Base-by-base conservation (phyloP, 148 eudicot genomes). In the Bassia scoparia region DNA sequence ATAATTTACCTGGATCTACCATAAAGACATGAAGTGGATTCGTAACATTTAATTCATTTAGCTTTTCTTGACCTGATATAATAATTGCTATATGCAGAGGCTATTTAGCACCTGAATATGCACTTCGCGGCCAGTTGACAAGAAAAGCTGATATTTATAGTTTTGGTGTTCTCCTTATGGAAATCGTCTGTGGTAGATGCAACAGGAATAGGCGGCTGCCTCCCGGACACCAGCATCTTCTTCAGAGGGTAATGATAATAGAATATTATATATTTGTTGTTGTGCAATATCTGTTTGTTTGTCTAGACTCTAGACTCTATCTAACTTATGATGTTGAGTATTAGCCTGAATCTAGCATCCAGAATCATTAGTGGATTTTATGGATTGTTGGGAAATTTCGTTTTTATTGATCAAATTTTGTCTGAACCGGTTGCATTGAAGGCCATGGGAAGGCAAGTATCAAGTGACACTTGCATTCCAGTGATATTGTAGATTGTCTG, bases 81-180 rank as follows among this genome's bases (percentile, higher is more conserved):
- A 49, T 56, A 23, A 48, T 11, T 74, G 52, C 30, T 78, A 43
- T 79, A 67, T 79, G 79, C 77, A 93, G 98, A 73, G 98, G 98
- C 54, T 93, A 93, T 82, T 82, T 93, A 87, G 98, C 98, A 21
- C 98, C 98, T 13, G 98, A 93, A 82, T 93, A 93, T 77, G 96
- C 93, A 50, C 43, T 93, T 62, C 85, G 81, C 46, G 98, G 94
- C 41, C 85, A 85, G 65, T 70, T 93, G 72, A 93, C 96, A 30
- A 79, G 88, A 66, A 93, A 84, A 87, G 98, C 97, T 24, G 98
- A 93, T 77, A 30, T 93, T 53, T 93, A 87, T 61, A 90, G 98
- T 78, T 93, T 87, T 76, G 98, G 98, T 52, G 80, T 90, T 85
- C 97, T 93, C 53, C 87, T 93, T 29, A 46, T 93, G 81, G 98